Percentiles rank a stretch among this genome's conserved stretches.
phyloP scores from a whole-genome alignment of 495 filamentous ascomycete species.

The Jackrogersella minutella region DNA sequence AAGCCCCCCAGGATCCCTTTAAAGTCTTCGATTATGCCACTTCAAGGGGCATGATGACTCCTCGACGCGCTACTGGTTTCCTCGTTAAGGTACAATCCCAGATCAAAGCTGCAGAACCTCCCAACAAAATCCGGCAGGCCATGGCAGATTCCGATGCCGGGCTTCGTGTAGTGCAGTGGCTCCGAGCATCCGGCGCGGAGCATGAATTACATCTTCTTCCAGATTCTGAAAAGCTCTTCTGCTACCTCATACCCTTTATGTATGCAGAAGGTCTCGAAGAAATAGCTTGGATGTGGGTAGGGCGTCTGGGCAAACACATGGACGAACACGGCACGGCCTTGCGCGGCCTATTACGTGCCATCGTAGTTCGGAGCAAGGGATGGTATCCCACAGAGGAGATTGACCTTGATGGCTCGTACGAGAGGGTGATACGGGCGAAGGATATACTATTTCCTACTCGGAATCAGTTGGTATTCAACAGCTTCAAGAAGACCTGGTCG shows the following conservation, averaged over 20 bases:
- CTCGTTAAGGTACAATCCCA: constrained; percentile 47
- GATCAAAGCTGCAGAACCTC: constrained; percentile 35
- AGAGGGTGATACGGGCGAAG: constrained; percentile 45
- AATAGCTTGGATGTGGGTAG: constrained; percentile 54
- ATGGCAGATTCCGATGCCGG: constrained; percentile 53
- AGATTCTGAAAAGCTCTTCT: constrained; percentile 39
- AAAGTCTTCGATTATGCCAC: constrained; percentile 51
- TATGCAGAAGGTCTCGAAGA: constrained; percentile 59
- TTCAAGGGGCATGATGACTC: constrained; percentile 55
- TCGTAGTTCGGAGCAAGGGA: constrained; percentile 39
- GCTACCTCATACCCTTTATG: constrained; percentile 55
- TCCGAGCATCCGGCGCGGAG: constrained; percentile 58
- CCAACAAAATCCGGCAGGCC: constrained; percentile 35
- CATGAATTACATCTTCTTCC: constrained; percentile 47
- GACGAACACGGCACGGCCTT: not conserved
- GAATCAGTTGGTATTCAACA: not conserved
- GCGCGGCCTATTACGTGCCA: constrained; percentile 33
- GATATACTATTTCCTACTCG: constrained; percentile 37
- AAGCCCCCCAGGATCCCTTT: constrained; percentile 33
- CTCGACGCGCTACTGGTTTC: constrained; percentile 50
- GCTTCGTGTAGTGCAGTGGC: constrained; percentile 57
- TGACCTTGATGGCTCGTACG: constrained; percentile 48
- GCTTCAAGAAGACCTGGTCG: constrained; percentile 41
- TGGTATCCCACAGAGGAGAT: constrained; percentile 4
- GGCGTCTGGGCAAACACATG: constrained; percentile 33